Evolutionary conservation across 805 yeast species (phyloP).

Genomic region (Ogataea saltuana): DNA sequence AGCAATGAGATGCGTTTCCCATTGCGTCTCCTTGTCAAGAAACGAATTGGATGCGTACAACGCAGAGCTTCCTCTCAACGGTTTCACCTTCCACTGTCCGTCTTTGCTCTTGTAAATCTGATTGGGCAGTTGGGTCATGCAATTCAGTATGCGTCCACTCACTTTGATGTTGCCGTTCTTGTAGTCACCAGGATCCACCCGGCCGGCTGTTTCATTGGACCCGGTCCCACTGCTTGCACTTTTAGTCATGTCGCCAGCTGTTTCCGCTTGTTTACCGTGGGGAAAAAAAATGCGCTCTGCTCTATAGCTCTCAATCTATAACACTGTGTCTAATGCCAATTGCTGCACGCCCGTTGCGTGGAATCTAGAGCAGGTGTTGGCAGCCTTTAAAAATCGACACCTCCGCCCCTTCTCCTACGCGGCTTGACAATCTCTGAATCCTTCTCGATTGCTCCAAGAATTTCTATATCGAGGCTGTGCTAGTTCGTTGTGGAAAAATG

Average conservation of each 20-base stretch:
- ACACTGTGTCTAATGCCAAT: no score
- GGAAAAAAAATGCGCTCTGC: no score
- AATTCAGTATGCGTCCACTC: slow-evolving; percentile 69
- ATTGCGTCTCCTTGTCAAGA: slow-evolving; percentile 62
- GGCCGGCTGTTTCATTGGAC: background rate
- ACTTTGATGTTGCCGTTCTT: slow-evolving; percentile 36
- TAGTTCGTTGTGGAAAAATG: background rate
- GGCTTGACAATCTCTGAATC: background rate
- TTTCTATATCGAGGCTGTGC: slow-evolving; percentile 2
- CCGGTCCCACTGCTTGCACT: background rate
- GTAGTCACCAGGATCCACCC: slow-evolving; percentile 22
- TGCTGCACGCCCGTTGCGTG: no score
- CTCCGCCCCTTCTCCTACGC: background rate
- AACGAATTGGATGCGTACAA: slow-evolving; percentile 72
- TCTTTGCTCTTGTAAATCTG: slow-evolving; percentile 48
- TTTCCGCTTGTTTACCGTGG: no score
- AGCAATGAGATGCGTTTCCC: slow-evolving; percentile 87
- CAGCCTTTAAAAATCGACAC: background rate
- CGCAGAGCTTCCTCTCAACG: slow-evolving; percentile 81
- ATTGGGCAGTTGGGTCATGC: slow-evolving; percentile 67
- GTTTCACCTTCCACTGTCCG: slow-evolving; percentile 57
- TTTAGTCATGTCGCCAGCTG: slow-evolving; percentile 4
- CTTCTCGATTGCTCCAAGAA: slow-evolving; percentile 7
- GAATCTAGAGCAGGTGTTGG: no score
- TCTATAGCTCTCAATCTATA: no score